Evolutionary conservation across 352 stramenopile genomes (phyloP), one percentile per base, ranked within the genome.

Genomic region (Pythium rhizo-oryzae): DNA sequence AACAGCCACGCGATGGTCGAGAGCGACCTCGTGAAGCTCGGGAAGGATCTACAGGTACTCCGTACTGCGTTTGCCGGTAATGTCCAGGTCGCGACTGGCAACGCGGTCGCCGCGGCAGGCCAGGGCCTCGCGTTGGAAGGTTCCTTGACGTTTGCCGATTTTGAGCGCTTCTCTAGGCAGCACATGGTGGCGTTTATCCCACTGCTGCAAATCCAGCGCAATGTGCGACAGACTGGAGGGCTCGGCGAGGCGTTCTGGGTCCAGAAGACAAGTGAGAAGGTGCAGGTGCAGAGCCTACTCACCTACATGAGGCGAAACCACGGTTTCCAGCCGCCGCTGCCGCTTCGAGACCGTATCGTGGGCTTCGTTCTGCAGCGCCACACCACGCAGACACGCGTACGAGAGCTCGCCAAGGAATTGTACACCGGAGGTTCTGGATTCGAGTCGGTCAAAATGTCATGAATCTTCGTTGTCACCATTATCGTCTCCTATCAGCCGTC

Each of bases 151-250:
- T 89, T 91, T 53, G 71, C 75, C 5, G 82, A 87, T 47, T 89
- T 91, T 47, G 65, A 86, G 56, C 66, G 75, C 24, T 72, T 91
- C 18, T 79, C 81, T 11, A 70, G 58, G 21, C 80, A 78, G 16
- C 73, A 91, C 46, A 71, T 66, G 16, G 70, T 85, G 24, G 76
- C 80, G 0, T 89, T 91, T 56, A 87, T 78, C 30, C 83, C 81
- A 8, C 56, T 91, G 7, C 54, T 89, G 1, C 74, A 75, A 59
- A 66, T 89, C 54, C 81, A 91, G 54, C 79, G 69, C 53, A 82
- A 75, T 24, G 69, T 87, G 0, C 79, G 81, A 0, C 39, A 49
- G 11, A 58, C 35, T 0, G 69, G 50, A 6, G 69, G 58, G 0
- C 43, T 91, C 0, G 76, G 79, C 1, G 72, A 87, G 19, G 70